Base-by-base conservation (phyloP, 768 basidiomycete genomes). In the Xerocomus potaroensis region DNA sequence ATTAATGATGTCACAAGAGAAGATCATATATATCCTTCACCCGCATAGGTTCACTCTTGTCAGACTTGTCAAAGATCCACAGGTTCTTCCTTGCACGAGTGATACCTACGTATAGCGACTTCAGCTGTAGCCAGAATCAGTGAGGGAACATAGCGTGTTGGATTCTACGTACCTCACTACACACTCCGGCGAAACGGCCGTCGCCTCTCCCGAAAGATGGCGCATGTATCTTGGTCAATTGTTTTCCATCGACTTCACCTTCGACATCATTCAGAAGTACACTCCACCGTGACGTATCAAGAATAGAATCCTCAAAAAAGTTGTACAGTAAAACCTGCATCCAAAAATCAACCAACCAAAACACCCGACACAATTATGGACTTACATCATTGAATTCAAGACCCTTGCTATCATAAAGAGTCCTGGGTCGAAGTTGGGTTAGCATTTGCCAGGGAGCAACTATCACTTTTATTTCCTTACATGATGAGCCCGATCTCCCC, bases 81-180 rank as follows among this genome's bases (percentile, higher is more conserved):
- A 87, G 57, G 41, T 84, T 82, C 46, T 80, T 82, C 32, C 81
- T 72, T 1, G 84, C 83, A 33, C 85, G 64, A 0, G 86, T 87
- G 14, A 85, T 74, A 0, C 83, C 85, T 3, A 87, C 84, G 46
- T 87, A 87, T 0, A 87, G 63, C 35, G 70, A 74, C 54, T 87
- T 87, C 18, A 87, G 67, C 83, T 85, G 22, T 22, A 1, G 32
- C 15, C 6, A 9, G 19, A 3, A 16, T 63, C 29, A 48, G 23
- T 9, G 10, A 10, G 6, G 10, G 36, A 41, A 34, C 5, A n/a
- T 3, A 30, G 18, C 10, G 5, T 14, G 5, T 18, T 6, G 14
- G 21, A n/a, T 12, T 34, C 38, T 8, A 46, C 65, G 7, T 53
- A 81, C 82, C 65, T 86, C 84, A 2, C 68, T 69, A 54, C 82